Percentiles rank a stretch among this genome's conserved stretches.
phyloP scores from a whole-genome alignment of 208 protist genomes.

The Crithidia acanthocephali region DNA sequence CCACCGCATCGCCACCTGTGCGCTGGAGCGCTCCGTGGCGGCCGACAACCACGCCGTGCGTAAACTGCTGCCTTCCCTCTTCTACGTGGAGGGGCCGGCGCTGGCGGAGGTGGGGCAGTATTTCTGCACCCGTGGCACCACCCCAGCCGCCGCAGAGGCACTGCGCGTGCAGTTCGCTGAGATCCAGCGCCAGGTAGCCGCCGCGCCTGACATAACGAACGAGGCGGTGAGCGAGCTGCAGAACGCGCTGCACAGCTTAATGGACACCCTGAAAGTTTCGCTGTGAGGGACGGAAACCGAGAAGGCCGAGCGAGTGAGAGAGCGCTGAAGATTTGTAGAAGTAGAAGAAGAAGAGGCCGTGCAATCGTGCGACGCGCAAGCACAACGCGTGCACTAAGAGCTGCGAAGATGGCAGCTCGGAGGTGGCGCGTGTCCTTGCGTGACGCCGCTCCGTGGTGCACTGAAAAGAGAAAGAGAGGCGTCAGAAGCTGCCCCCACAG shows the following conservation, averaged over 20 bases:
- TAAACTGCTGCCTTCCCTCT: slow-evolving; percentile 34
- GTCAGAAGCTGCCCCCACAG: not conserved
- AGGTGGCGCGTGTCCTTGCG: too few relatives aligned
- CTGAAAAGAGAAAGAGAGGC: too few relatives aligned
- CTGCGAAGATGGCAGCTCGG: too few relatives aligned
- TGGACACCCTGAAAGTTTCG: slow-evolving; percentile 27
- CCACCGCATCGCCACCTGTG: slow-evolving; percentile 43
- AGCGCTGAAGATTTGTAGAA: too few relatives aligned
- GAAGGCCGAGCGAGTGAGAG: not conserved
- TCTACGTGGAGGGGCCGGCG: slow-evolving; percentile 37
- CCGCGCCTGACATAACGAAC: slow-evolving; percentile 26
- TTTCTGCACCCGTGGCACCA: slow-evolving; percentile 32
- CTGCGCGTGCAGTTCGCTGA: slow-evolving; percentile 32
- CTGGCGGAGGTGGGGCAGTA: slow-evolving; percentile 36
- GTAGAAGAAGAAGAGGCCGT: too few relatives aligned
- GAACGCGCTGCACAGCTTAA: slow-evolving; percentile 31
- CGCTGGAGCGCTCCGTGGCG: slow-evolving; percentile 40
- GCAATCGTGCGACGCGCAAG: too few relatives aligned
- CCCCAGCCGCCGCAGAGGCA: slow-evolving; percentile 19
- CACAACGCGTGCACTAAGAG: too few relatives aligned
- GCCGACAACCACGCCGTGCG: slow-evolving; percentile 28
- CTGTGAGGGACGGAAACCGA: not conserved
- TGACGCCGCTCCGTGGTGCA: too few relatives aligned
- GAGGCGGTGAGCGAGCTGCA: slow-evolving; percentile 27
- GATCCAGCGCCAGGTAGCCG: slow-evolving; percentile 28